These are phyloP conservation scores for Monocercomonoides exilis DNA, from an alignment of 78 protist species.

Conservation along the genomic window DNA sequence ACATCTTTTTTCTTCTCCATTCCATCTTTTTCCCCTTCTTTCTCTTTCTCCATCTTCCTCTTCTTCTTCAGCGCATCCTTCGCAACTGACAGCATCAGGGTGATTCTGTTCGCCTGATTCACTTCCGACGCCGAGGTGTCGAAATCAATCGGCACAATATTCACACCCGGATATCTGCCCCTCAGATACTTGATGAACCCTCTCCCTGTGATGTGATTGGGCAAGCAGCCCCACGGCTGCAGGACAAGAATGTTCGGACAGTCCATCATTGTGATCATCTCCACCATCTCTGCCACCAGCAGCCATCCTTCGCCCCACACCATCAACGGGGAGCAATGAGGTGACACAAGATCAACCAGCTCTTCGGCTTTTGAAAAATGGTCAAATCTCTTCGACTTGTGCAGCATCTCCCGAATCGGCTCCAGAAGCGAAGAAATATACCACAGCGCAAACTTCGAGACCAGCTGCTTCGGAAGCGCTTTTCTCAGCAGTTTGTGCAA, in stretches of 20 bases:
- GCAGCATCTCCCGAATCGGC: background rate
- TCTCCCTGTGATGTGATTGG: slow-evolving; percentile 22
- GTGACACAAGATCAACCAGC: background rate
- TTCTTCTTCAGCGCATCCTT: background rate
- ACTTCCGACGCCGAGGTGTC: slow-evolving; percentile 25
- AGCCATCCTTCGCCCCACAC: slow-evolving; percentile 30
- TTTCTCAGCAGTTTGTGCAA: background rate
- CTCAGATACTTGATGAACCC: background rate
- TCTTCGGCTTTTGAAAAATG: background rate
- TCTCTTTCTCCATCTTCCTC: too few relatives aligned
- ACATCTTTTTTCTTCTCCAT: too few relatives aligned
- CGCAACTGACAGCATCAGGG: slow-evolving; percentile 3
- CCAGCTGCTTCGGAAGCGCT: background rate
- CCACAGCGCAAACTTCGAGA: background rate
- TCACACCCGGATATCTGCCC: background rate
- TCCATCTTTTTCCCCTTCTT: too few relatives aligned
- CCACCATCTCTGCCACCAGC: slow-evolving; percentile 18
- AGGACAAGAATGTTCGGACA: slow-evolving; percentile 3
- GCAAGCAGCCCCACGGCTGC: slow-evolving; percentile 17
- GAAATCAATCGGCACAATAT: slow-evolving; percentile 2
- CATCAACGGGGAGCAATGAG: background rate
- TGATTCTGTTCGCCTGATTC: slow-evolving; percentile 20
- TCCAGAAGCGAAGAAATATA: background rate
- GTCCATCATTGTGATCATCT: slow-evolving; percentile 11
- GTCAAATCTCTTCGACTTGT: background rate